Evolutionary conservation across 1,284 basidiomycete genomes (phyloP).

Genomic region (Cutaneotrichosporon mucoides): DNA sequence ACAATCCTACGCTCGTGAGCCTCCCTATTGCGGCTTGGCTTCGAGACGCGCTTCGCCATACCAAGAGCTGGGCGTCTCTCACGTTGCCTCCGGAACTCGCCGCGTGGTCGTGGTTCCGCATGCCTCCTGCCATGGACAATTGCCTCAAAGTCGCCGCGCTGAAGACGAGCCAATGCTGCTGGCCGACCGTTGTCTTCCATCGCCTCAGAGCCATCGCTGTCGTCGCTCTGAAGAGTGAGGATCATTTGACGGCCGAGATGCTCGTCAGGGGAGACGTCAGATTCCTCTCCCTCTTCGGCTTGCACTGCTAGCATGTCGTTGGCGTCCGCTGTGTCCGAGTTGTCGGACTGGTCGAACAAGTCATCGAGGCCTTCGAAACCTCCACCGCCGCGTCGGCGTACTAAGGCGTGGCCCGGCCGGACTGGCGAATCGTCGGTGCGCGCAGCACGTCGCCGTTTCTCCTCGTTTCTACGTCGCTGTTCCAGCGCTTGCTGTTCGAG

Average conservation of each 20-base stretch:
- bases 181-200: constrained; percentile 35
- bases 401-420: constrained; percentile 36
- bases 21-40: not conserved
- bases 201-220: constrained; percentile 22
- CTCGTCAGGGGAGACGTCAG: too few species aligned
- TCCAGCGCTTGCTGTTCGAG: constrained; percentile 14
- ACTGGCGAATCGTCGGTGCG: constrained; percentile 19
- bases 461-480: not conserved
- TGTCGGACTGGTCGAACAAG: constrained; percentile 14
- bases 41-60: constrained; percentile 13
- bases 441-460: constrained; percentile 2
- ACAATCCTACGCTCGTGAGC: not conserved
- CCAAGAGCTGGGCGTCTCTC: constrained; percentile 26
- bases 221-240: constrained; percentile 16
- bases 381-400: constrained; percentile 21
- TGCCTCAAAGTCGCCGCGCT: constrained; percentile 42
- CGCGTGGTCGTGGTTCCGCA: not conserved
- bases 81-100: constrained; percentile 2
- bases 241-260: constrained; percentile 14
- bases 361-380: constrained; percentile 20
- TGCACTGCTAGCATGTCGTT: too few species aligned
- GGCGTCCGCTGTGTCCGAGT: too few species aligned
- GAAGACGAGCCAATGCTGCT: constrained; percentile 33
- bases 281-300: constrained; percentile 1
- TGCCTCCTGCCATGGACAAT: constrained; percentile 26